Conservation (phyloP, 148 eudicot species). For the Persicaria tinctoria region DNA sequence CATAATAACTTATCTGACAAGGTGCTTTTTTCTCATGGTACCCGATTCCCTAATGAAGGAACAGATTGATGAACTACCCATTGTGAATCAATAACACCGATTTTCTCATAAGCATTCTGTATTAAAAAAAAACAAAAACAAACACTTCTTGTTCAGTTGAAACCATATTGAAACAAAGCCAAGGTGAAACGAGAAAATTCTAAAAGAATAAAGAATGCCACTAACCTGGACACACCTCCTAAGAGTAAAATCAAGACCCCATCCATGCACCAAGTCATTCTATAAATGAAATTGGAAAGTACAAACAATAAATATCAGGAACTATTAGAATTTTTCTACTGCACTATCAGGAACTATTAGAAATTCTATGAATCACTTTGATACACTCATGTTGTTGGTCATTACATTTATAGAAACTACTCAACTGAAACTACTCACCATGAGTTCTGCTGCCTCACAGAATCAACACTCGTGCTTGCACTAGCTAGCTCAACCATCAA, state of each 20-base stretch:
- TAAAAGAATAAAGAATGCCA: conserved; percentile 2
- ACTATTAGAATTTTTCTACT: too few species aligned
- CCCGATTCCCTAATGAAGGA: conserved; percentile 84
- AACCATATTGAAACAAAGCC: background rate
- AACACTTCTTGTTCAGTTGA: background rate
- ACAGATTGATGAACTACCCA: conserved; percentile 78
- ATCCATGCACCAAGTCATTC: conserved; percentile 96
- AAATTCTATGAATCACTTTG: too few species aligned
- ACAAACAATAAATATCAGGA: too few species aligned
- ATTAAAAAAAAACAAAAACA: background rate
- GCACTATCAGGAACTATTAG: too few species aligned
- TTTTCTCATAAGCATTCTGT: conserved; percentile 91
- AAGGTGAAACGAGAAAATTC: background rate
- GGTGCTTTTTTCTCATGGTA: conserved; percentile 6
- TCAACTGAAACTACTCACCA: too few species aligned
- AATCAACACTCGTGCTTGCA: too few species aligned
- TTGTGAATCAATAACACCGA: conserved; percentile 80
- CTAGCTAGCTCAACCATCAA: too few species aligned
- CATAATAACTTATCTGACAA: background rate
- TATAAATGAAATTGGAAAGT: conserved; percentile 16
- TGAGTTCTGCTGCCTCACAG: too few species aligned
- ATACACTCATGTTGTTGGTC: too few species aligned
- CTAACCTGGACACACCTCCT: conserved; percentile 83
- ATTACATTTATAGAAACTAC: too few species aligned
- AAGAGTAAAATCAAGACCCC: conserved; percentile 79